Percentiles rank a stretch among this genome's conserved stretches.
Conservation (phyloP, 208 protist species). For the Trypanosoma brucei region DNA sequence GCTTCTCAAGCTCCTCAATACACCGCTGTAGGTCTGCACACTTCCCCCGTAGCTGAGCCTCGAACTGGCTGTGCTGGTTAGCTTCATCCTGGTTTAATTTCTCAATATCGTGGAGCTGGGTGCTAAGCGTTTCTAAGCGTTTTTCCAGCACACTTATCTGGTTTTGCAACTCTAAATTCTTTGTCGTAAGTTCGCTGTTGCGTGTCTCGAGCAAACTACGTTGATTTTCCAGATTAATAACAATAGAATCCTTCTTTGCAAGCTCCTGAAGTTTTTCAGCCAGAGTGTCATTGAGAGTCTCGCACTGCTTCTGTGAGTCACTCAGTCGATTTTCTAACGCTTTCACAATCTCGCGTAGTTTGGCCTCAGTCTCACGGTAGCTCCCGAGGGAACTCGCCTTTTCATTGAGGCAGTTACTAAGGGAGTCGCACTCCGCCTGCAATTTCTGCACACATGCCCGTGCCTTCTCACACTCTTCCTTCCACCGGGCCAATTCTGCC, state of each 20-base stretch:
- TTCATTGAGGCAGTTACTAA: constrained; percentile 17
- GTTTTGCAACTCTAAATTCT: constrained; percentile 6
- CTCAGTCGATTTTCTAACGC: constrained; percentile 17
- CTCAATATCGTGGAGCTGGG: constrained; percentile 3
- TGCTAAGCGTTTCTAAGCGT: constrained; percentile 12
- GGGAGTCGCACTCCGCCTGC: constrained; percentile 6
- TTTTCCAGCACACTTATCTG: constrained; percentile 16
- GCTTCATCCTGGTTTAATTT: constrained; percentile 1
- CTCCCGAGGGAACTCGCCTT: constrained; percentile 15
- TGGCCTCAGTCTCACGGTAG: constrained; percentile 14
- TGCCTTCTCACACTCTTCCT: constrained; percentile 10
- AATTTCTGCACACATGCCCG: constrained; percentile 8
- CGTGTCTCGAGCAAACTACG: constrained; percentile 22
- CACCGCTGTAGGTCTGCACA: constrained; percentile 26
- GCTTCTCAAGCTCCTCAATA: constrained; percentile 13
- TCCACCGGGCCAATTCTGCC: constrained; percentile 9
- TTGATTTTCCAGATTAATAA: constrained; percentile 25
- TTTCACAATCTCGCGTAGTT: constrained; percentile 8
- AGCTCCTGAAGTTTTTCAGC: constrained; percentile 19
- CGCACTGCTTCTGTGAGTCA: constrained; percentile 11
- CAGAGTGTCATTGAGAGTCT: constrained; percentile 5
- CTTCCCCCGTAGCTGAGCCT: not conserved
- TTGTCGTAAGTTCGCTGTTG: not conserved
- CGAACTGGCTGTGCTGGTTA: constrained; percentile 3
- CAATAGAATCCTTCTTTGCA: constrained; percentile 21